Evolutionary conservation across 352 stramenopile genomes (phyloP), one percentile per base, ranked within the genome.

Genomic region (Globisporangium echinulatum): DNA sequence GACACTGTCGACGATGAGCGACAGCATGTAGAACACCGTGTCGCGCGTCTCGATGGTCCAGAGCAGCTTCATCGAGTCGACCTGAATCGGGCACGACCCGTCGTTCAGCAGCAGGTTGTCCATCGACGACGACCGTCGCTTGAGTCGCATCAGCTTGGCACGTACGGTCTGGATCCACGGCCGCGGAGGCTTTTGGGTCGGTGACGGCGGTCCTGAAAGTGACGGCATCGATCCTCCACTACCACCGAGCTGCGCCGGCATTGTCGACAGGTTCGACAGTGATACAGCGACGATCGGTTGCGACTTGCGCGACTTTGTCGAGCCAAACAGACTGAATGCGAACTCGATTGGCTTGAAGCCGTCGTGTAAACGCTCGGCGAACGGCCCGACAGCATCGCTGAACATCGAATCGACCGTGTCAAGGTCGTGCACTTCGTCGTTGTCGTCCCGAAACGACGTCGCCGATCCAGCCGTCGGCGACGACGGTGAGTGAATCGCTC

Each of bases 31-130:
- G 52, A 90, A 90, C 0, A 84, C 67, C 8, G 68, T 73, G 56
- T 94, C 82, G 37, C 85, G 75, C 14, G 82, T 88, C 58, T 88
- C 76, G 46, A 94, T 63, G 1, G 82, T 92, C 85, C 85, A 94
- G 7, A 91, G 56, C 2, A 94, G 61, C 53, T 86, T 87, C 78
- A 92, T 89, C 0, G 83, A 81, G 49, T 93, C 82, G 1, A 93
- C 70, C 74, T 93, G 84, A 38, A 93, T 91, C 1, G 84, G 84
- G 42, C 78, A 75, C 0, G 80, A 89, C 0, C 80, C 82, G 52
- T 89, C 82, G 51, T 87, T 86, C 2, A 88, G 47, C 13, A 88
- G 65, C 15, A 88, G 64, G 42, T 90, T 90, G 52, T 88, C 78
- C 76, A 87, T 90, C 2, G 78, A 87, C 1, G 77, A 70, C 19